Conservation (phyloP, 768 basidiomycete genomes). For the Hypholoma fasciculare region DNA sequence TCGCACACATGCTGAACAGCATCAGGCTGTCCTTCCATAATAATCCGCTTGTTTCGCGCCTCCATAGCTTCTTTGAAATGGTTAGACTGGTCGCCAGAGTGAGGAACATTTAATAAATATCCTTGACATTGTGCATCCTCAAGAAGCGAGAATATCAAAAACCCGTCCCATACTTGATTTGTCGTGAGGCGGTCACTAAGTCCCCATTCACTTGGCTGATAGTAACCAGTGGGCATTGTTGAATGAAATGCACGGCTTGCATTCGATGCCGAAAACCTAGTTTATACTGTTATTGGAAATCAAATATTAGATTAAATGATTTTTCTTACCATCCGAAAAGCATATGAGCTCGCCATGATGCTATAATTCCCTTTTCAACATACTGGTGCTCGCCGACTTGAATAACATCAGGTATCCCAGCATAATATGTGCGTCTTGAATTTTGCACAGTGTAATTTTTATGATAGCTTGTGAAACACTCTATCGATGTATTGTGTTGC, state of each 20-base stretch:
- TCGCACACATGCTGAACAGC: conserved; percentile 24
- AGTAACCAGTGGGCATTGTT: conserved; percentile 1
- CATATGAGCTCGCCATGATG: not conserved
- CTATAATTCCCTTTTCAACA: not conserved
- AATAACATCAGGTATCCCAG: not conserved
- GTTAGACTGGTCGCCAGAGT: conserved; percentile 23
- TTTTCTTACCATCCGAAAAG: not conserved
- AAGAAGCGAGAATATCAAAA: conserved; percentile 24
- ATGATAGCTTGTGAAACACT: not conserved
- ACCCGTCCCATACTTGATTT: conserved; percentile 31
- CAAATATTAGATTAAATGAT: not conserved
- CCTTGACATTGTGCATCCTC: conserved; percentile 15
- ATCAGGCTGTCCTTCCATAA: conserved; percentile 23
- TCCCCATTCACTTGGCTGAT: conserved; percentile 18
- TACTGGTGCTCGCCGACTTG: not conserved
- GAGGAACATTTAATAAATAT: conserved; percentile 17
- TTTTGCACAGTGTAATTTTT: not conserved
- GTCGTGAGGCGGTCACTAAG: conserved; percentile 19
- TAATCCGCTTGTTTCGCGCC: conserved; percentile 21
- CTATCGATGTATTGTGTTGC: not conserved
- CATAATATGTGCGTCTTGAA: not conserved
- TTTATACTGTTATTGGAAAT: not conserved
- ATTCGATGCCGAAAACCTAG: no score
- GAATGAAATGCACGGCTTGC: not conserved
- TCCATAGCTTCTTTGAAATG: conserved; percentile 26